Evolutionary conservation across 176 grass and related monocot genomes (phyloP), one percentile per base, ranked within the genome.

Genomic region (Bromus sterilis): DNA sequence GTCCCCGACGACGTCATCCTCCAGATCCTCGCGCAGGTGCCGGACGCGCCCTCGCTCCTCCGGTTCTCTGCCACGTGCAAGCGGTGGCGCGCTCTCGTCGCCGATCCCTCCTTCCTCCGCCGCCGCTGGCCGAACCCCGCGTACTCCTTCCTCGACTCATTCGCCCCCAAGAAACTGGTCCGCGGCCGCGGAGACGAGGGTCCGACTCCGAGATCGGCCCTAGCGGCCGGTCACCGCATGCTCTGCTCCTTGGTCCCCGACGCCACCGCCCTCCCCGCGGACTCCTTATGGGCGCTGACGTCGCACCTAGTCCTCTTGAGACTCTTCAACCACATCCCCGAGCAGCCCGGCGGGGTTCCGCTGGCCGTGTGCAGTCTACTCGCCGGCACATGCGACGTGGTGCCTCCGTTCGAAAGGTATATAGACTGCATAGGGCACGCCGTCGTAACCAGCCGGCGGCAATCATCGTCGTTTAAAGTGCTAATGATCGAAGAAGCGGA

Each of bases 381-480:
- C 12, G 12, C 66, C n/a, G 66, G 66, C 37, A 70, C 66, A 42
- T 70, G 23, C 12, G 66, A 25, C n/a, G 66, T 70, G 37, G n/a
- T 42, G 37, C 66, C 66, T 23, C 37, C 37, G 5, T 16, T 70
- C 12, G 3, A 36, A n/a, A 1, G 18, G 18, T 9, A 11, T 35
- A n/a, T 21, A n/a, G 4, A 61, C 13, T 10, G 9, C 31, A 9
- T 10, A 35, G 62, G 62, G 0, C 62, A 66, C 11, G 16, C 32
- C 62, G 18, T 66, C 35, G 9, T 66, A 32, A 36, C 32, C 31
- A n/a, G n/a, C n/a, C n/a, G n/a, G n/a, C n/a, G n/a, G n/a, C n/a
- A n/a, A n/a, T n/a, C n/a, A n/a, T n/a, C n/a, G n/a, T n/a, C 66
- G n/a, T 70, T 70, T 37, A 42, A 70, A 70, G 66, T 70, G 36